Percentiles rank a stretch among this genome's conserved stretches.
Conservation (phyloP, 805 yeast species). For the Dipodascus albidus region DNA sequence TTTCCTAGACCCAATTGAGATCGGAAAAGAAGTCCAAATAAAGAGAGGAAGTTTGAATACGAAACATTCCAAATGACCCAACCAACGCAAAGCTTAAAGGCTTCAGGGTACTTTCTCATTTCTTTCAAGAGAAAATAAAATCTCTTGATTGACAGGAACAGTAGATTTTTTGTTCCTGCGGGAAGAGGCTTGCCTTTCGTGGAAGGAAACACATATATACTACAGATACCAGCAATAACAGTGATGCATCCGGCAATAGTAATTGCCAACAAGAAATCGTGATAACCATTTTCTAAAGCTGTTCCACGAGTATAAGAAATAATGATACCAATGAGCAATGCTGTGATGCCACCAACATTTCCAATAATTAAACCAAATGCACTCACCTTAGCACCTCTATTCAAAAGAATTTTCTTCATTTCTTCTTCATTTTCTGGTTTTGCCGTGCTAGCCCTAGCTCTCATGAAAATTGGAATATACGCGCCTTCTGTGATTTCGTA, state of each 20-base stretch:
- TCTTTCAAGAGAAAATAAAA: not conserved
- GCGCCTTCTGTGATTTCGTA: not conserved
- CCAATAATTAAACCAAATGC: not conserved
- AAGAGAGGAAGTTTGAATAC: not conserved
- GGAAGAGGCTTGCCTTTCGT: not conserved
- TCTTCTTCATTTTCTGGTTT: not conserved
- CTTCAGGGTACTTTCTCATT: not conserved
- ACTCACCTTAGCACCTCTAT: not conserved
- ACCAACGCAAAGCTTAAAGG: not conserved
- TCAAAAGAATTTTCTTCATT: not conserved
- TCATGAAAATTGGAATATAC: constrained; percentile 1
- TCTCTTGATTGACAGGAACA: not conserved
- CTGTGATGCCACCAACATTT: not conserved
- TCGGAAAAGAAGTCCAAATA: not conserved
- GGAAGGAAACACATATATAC: not conserved
- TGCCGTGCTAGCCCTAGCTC: not conserved
- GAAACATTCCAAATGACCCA: constrained; percentile 1
- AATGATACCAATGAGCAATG: not conserved
- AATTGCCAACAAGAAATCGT: not conserved
- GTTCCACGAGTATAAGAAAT: not conserved
- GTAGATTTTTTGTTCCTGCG: not conserved
- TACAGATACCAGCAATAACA: not conserved
- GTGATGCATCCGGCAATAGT: constrained; percentile 1
- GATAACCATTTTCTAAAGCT: not conserved
- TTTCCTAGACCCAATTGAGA: not conserved